A percentile compares a stretch with the other conserved stretches of the same genome.
These are phyloP conservation scores for Tetrapisispora fleetii DNA, from an alignment of 805 yeast genomes.

Conservation along the genomic window DNA sequence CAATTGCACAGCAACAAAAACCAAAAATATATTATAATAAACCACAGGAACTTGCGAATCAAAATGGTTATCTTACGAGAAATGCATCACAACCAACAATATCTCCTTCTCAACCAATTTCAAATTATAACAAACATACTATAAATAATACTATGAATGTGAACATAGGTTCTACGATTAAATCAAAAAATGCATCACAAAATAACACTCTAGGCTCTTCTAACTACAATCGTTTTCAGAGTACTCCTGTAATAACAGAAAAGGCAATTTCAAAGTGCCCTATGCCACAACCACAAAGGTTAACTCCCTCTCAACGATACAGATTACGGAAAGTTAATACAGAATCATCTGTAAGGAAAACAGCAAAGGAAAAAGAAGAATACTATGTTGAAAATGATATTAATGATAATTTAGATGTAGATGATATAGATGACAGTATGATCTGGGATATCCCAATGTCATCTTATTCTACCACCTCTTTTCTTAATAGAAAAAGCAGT, in stretches of 20 bases:
- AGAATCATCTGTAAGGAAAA: slow-evolving; percentile 25
- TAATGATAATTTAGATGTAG: slow-evolving; percentile 12
- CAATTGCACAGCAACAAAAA: neutral
- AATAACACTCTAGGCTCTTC: neutral
- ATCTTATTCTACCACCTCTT: slow-evolving; percentile 19
- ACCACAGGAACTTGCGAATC: neutral
- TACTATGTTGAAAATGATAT: slow-evolving; percentile 30
- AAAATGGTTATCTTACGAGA: neutral
- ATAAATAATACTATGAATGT: neutral
- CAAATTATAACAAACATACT: neutral
- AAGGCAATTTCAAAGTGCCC: no score
- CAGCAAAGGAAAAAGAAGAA: slow-evolving; percentile 30
- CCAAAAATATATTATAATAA: slow-evolving; percentile 1
- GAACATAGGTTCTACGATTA: neutral
- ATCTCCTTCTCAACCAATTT: neutral
- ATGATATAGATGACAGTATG: slow-evolving; percentile 30
- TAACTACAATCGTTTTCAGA: neutral
- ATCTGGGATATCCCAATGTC: slow-evolving; percentile 47
- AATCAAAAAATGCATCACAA: neutral
- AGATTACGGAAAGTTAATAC: slow-evolving; percentile 33
- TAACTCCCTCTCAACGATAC: slow-evolving; percentile 37
- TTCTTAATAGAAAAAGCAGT: slow-evolving; percentile 5
- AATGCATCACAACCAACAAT: neutral
- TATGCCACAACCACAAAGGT: neutral
- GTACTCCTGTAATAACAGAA: neutral